phyloP scores from a whole-genome alignment of 164 flowering plant genomes.

The Kalanchoe fedtschenkoi region DNA sequence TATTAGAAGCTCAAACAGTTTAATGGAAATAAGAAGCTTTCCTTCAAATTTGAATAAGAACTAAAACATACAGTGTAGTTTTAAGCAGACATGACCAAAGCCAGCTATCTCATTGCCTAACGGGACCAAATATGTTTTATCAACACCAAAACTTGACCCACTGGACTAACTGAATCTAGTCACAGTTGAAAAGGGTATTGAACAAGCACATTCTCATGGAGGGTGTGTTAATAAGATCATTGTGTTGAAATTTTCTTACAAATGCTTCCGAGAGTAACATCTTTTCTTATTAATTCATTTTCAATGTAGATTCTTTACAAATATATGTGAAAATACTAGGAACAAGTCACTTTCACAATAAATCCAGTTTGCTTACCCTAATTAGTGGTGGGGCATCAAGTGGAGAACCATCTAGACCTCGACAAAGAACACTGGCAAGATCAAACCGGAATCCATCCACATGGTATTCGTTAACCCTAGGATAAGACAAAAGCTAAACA shows the following conservation, averaged over 20 bases:
- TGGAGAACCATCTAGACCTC: constrained; percentile 89
- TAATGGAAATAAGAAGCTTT: too few relatives aligned
- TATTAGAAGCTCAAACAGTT: too few relatives aligned
- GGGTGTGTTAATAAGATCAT: not conserved
- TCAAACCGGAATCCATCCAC: constrained; percentile 99
- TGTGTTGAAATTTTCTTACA: not conserved
- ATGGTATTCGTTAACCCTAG: constrained; percentile 87
- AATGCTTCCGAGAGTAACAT: not conserved
- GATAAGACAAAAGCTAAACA: constrained; percentile 7
- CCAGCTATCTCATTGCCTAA: too few relatives aligned
- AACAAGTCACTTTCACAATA: not conserved
- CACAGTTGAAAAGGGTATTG: not conserved
- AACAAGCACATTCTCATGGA: not conserved
- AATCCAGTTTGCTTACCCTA: constrained; percentile 29
- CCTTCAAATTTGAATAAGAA: too few relatives aligned
- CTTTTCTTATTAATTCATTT: not conserved
- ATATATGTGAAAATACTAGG: not conserved
- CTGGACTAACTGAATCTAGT: too few relatives aligned
- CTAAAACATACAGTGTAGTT: too few relatives aligned
- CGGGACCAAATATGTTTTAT: too few relatives aligned
- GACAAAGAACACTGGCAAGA: constrained; percentile 95
- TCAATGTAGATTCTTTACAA: not conserved
- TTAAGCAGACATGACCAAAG: too few relatives aligned
- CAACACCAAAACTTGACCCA: too few relatives aligned
- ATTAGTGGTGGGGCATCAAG: constrained; percentile 81